Conservation (phyloP, 2,329 filamentous ascomycete genomes). For the Paecilomyces niveus region DNA sequence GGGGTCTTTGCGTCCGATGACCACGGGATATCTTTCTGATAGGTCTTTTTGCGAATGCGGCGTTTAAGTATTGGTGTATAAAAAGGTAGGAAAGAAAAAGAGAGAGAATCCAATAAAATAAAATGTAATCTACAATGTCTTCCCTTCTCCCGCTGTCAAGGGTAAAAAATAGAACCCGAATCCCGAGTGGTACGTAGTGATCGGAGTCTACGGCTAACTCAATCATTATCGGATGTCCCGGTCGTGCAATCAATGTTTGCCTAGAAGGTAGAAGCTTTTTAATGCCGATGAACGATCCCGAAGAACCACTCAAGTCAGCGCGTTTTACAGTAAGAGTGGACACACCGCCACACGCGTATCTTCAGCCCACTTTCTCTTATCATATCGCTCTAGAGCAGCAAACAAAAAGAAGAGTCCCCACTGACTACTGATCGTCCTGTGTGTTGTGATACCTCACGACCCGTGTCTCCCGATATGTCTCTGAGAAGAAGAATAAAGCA, state of each 20-base stretch:
- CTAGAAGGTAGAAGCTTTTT: neutral
- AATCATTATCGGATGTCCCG: neutral
- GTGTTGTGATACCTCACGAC: neutral
- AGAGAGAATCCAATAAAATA: neutral
- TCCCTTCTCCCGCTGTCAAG: neutral
- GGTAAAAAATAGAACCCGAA: neutral
- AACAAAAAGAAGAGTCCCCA: neutral
- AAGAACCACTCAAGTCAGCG: neutral
- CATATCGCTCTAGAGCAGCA: neutral
- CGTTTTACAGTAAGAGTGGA: neutral
- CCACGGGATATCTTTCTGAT: neutral
- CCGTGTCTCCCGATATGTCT: neutral
- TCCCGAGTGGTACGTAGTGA: neutral
- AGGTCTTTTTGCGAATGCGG: neutral
- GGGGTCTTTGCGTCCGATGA: conserved; percentile 21
- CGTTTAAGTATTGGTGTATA: neutral
- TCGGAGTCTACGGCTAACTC: neutral
- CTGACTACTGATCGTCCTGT: too few relatives aligned
- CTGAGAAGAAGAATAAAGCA: neutral
- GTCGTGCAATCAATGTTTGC: neutral
- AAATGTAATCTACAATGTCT: neutral
- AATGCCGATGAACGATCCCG: neutral
- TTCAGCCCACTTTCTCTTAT: neutral
- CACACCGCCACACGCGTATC: neutral
- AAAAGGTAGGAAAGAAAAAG: neutral